Conservation (phyloP, 768 basidiomycete species). For the Xerocomus spinulosus region DNA sequence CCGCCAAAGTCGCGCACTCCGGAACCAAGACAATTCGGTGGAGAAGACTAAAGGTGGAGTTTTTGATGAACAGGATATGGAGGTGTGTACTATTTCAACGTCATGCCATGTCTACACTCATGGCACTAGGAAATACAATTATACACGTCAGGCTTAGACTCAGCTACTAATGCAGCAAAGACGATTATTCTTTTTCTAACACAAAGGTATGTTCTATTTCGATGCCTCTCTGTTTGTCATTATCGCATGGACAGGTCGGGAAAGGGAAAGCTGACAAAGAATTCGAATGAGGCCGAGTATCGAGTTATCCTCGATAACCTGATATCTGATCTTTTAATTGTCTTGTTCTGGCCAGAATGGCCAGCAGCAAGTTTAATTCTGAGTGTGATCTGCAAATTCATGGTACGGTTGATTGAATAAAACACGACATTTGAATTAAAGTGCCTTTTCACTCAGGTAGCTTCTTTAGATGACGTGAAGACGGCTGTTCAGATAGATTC, state of each 20-base stretch:
- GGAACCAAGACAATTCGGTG: slow-evolving; percentile 53
- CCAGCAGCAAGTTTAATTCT: slow-evolving; percentile 85
- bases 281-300: slow-evolving; percentile 92
- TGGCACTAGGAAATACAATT: slow-evolving; percentile 58
- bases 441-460: slow-evolving; percentile 45
- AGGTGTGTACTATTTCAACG: slow-evolving; percentile 36
- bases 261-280: slow-evolving; percentile 83
- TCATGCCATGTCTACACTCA: background rate
- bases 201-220: slow-evolving; percentile 42
- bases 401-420: slow-evolving; percentile 49
- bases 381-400: slow-evolving; percentile 74
- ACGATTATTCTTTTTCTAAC: slow-evolving; percentile 78
- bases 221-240: background rate
- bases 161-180: slow-evolving; percentile 79
- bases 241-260: slow-evolving; percentile 52
- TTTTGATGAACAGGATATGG: slow-evolving; percentile 63
- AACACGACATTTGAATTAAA: background rate
- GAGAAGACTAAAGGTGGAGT: slow-evolving; percentile 50
- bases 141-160: slow-evolving; percentile 70
- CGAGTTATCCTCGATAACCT: slow-evolving; percentile 89
- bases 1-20: slow-evolving; percentile 58
- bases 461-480: slow-evolving; percentile 80
- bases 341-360: slow-evolving; percentile 96
- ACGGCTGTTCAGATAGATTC: slow-evolving; percentile 58
- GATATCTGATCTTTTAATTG: slow-evolving; percentile 79